phyloP scores from a whole-genome alignment of 75 land plant species.

The Selaginella tamariscina region DNA sequence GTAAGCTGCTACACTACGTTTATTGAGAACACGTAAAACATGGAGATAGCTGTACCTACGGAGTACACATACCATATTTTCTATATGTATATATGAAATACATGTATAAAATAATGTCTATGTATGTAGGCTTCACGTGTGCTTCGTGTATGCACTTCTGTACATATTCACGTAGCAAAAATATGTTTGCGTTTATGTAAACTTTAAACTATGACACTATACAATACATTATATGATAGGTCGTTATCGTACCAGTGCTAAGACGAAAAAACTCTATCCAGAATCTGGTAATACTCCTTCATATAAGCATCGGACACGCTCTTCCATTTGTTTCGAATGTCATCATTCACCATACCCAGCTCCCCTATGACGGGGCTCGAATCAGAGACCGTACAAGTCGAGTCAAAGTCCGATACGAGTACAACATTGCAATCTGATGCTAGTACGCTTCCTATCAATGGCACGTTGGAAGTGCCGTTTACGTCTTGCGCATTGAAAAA shows the following conservation, averaged over 20 bases:
- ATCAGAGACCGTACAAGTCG: conserved; percentile 83
- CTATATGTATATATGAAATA: no score
- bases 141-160: no score
- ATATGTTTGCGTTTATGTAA: no score
- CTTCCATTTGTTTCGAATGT: background rate
- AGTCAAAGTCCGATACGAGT: conserved; percentile 86
- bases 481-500: conserved; percentile 60
- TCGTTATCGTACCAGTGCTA: background rate
- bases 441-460: conserved; percentile 31
- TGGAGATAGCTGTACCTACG: no score
- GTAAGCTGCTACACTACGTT: no score
- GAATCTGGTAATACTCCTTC: background rate
- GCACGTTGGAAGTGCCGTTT: conserved; percentile 32
- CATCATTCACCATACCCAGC: conserved; percentile 31
- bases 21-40: no score
- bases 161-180: no score
- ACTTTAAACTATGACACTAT: no score
- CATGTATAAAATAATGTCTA: no score
- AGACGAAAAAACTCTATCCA: background rate
- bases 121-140: no score
- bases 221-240: no score
- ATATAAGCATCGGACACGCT: background rate
- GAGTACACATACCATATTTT: no score
- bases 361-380: conserved; percentile 89
- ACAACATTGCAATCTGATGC: conserved; percentile 26